A percentile compares a stretch with the other conserved stretches of the same genome.
These are phyloP conservation scores for Phytophthora ohioensis DNA, from an alignment of 352 stramenopile genomes.

Conservation along the genomic window DNA sequence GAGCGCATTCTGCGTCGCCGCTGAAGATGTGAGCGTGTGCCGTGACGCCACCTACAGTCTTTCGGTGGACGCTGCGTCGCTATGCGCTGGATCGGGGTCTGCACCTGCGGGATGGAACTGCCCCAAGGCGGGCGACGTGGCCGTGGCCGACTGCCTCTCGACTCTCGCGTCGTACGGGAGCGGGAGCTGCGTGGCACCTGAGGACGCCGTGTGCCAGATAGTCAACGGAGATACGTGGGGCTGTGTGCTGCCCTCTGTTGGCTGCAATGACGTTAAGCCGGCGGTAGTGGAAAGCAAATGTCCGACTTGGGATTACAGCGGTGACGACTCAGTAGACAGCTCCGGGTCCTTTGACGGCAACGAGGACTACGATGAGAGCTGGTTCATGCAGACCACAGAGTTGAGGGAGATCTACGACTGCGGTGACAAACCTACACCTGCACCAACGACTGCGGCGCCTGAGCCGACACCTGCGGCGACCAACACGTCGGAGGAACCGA, in stretches of 20 bases:
- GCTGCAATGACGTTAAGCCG: constrained; percentile 25
- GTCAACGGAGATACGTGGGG: constrained; percentile 49
- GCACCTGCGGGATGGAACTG: constrained; percentile 42
- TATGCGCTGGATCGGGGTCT: constrained; percentile 45
- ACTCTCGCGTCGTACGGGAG: constrained; percentile 42
- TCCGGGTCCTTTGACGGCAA: constrained; percentile 34
- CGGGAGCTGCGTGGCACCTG: constrained; percentile 42
- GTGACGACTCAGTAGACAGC: constrained; percentile 29
- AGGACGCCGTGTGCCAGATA: constrained; percentile 48
- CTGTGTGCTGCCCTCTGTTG: constrained; percentile 53
- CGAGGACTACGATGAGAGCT: constrained; percentile 42
- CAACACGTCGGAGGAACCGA: constrained; percentile 3
- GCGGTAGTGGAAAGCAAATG: constrained; percentile 23
- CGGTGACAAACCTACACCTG: constrained; percentile 33
- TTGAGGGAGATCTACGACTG: constrained; percentile 41
- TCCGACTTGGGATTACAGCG: constrained; percentile 45
- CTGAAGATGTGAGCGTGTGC: constrained; percentile 51
- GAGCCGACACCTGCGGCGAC: constrained; percentile 24
- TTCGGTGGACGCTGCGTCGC: constrained; percentile 19
- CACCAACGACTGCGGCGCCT: constrained; percentile 30
- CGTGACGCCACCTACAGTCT: constrained; percentile 55
- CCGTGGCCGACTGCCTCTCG: constrained; percentile 45
- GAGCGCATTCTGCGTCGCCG: background rate
- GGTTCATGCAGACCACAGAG: constrained; percentile 41
- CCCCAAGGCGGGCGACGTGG: constrained; percentile 43